phyloP scores from a whole-genome alignment of 306 rosid genomes.

The Spatholobus suberectus region DNA sequence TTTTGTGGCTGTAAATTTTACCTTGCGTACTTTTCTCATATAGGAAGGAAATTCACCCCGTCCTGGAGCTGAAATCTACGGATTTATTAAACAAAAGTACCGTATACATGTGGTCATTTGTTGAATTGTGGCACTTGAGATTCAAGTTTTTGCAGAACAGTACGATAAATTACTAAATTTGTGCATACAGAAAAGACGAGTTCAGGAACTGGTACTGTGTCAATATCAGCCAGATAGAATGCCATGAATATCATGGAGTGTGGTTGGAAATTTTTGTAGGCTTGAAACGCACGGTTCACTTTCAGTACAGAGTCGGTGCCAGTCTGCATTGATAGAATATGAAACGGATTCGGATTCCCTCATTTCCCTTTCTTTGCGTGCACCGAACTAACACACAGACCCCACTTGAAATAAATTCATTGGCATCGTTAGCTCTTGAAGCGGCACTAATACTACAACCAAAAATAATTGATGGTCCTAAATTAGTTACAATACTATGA shows the following conservation, averaged over 20 bases:
- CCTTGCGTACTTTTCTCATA: not conserved
- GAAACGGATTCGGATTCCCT: not conserved
- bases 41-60: not conserved
- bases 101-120: not conserved
- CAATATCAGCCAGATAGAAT: not conserved
- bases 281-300: constrained; percentile 21
- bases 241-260: not conserved
- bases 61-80: not conserved
- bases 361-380: constrained; percentile 25
- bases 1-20: not conserved
- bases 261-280: constrained; percentile 1
- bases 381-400: constrained; percentile 21
- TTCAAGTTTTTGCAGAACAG: not conserved
- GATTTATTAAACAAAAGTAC: not conserved
- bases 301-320: constrained; percentile 14
- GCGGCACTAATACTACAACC: not conserved
- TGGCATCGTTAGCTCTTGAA: not conserved
- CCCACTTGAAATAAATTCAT: constrained; percentile 28
- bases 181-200: not conserved
- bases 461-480: not conserved
- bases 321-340: constrained; percentile 23
- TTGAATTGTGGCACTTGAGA: not conserved
- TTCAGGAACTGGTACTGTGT: not conserved
- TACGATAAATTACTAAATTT: not conserved
- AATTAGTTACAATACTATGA: not conserved